These are phyloP conservation scores for Tricholoma furcatifolium DNA, from an alignment of 768 basidiomycete genomes.

Conservation along the genomic window DNA sequence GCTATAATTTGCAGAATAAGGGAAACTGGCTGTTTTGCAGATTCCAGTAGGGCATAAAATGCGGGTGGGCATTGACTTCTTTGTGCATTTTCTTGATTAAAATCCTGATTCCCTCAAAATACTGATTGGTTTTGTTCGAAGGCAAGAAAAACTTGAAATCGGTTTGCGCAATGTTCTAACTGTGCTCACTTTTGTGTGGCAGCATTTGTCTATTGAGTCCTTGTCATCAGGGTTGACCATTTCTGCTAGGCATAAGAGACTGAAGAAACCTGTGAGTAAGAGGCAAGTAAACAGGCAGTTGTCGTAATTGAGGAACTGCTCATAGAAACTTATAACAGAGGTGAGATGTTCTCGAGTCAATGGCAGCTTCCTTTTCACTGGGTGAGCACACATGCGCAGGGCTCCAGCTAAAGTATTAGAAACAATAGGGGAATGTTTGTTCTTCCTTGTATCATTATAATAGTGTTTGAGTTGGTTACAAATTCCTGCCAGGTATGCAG, in stretches of 20 bases:
- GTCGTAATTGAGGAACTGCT: slow-evolving; percentile 10
- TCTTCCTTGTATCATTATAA: slow-evolving; percentile 27
- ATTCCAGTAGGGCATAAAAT: slow-evolving; percentile 2
- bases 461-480: slow-evolving; percentile 27
- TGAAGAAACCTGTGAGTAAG: slow-evolving; percentile 22
- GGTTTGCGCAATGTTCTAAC: not conserved
- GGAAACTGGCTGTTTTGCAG: slow-evolving; percentile 15
- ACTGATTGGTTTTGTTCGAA: slow-evolving; percentile 18
- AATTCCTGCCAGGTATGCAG: slow-evolving; percentile 39
- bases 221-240: slow-evolving; percentile 21
- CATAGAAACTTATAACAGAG: not conserved
- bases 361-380: slow-evolving; percentile 20
- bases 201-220: too few species aligned
- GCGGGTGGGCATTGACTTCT: not conserved
- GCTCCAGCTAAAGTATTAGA: slow-evolving; percentile 22
- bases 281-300: slow-evolving; percentile 28
- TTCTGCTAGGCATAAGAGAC: slow-evolving; percentile 26
- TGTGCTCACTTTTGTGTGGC: slow-evolving; percentile 1
- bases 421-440: slow-evolving; percentile 21
- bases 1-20: slow-evolving; percentile 13
- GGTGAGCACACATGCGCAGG: slow-evolving; percentile 8
- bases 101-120: slow-evolving; percentile 20
- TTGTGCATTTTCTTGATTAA: slow-evolving; percentile 1
- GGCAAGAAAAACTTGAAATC: slow-evolving; percentile 11
- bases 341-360: slow-evolving; percentile 12